Evolutionary conservation across 225 moss, liverwort and hornwort genomes (phyloP).

Genomic region (Anthoceros angustus): DNA sequence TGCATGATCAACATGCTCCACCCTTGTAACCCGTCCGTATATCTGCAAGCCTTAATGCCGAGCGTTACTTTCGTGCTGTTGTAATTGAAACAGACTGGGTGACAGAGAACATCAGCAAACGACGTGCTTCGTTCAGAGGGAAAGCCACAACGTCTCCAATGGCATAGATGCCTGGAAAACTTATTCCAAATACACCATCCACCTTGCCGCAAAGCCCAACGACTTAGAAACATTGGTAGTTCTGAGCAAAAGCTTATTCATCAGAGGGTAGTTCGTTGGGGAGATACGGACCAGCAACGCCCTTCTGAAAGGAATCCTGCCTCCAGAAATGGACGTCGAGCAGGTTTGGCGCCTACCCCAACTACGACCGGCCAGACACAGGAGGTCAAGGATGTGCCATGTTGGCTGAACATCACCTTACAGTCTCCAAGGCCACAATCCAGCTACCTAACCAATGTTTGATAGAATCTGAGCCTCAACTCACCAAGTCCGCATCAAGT

Average conservation of each 20-base stretch:
- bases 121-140: conserved; percentile 21
- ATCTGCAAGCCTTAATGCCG: conserved; percentile 21
- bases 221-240: no score
- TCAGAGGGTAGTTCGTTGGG: background rate
- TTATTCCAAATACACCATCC: no score
- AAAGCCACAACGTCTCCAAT: conserved; percentile 62
- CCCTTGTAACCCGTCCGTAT: conserved; percentile 40
- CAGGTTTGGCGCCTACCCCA: conserved; percentile 64
- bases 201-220: no score
- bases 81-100: no score
- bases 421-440: conserved; percentile 12
- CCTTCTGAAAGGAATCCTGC: conserved; percentile 43
- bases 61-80: background rate
- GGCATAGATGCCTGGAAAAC: conserved; percentile 45
- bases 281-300: conserved; percentile 43
- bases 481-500: conserved; percentile 17
- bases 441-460: no score
- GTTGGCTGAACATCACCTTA: background rate
- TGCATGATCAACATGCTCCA: conserved; percentile 82
- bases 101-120: no score
- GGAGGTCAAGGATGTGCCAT: no score
- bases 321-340: conserved; percentile 43
- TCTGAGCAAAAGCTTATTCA: no score
- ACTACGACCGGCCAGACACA: conserved; percentile 47
- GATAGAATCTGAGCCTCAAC: background rate